Conservation (phyloP, 345 rosid genomes). For the Heritiera fomes region DNA sequence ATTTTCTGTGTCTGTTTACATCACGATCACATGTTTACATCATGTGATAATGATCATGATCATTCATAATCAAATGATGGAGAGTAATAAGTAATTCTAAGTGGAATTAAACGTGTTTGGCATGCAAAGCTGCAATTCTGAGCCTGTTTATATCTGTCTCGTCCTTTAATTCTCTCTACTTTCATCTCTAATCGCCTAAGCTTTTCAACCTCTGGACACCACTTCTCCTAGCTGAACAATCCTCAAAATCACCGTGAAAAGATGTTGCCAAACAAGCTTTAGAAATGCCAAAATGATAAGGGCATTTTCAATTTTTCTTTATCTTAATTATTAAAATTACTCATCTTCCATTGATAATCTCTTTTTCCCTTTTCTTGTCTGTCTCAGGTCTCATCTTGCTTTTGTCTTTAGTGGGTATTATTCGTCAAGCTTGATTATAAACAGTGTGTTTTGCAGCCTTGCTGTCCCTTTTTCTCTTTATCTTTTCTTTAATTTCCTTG, state of each 20-base stretch:
- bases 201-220: constrained; percentile 6
- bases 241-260: background rate
- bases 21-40: background rate
- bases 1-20: background rate
- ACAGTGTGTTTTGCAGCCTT: background rate
- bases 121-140: constrained; percentile 47
- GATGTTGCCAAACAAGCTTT: background rate
- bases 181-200: constrained; percentile 18
- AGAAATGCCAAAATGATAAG: background rate
- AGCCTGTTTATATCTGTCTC: constrained; percentile 34
- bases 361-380: background rate
- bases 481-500: too few relatives aligned
- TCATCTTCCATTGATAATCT: background rate
- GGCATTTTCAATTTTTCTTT: background rate
- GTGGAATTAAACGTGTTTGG: constrained; percentile 42
- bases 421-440: background rate
- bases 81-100: constrained; percentile 9
- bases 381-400: background rate
- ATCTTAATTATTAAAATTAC: too few relatives aligned
- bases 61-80: background rate
- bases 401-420: background rate
- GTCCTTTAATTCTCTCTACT: constrained; percentile 8
- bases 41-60: constrained; percentile 21
- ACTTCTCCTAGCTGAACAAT: background rate
- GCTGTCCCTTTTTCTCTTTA: background rate